phyloP scores from a whole-genome alignment of 257 asterid species.

The Scutellaria galericulata region DNA sequence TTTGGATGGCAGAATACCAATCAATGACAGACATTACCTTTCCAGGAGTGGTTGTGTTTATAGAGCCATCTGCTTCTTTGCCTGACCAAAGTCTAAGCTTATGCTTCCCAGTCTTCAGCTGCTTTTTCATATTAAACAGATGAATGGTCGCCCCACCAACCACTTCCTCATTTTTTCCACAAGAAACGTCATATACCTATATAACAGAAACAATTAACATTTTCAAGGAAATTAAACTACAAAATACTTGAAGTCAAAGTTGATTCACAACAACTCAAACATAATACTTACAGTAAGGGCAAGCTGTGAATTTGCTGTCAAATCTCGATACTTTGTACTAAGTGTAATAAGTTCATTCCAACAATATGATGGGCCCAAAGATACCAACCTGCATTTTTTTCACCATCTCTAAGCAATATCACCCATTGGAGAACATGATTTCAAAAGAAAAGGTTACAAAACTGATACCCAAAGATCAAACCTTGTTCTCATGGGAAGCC shows the following conservation, averaged over 20 bases:
- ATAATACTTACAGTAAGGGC: conserved; percentile 70
- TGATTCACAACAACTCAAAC: neutral
- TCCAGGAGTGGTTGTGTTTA: conserved; percentile 86
- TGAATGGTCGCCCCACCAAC: conserved; percentile 97
- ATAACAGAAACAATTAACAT: conserved; percentile 21
- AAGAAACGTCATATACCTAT: conserved; percentile 91
- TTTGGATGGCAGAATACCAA: conserved; percentile 8
- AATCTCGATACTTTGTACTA: conserved; percentile 93
- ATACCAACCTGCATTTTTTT: conserved; percentile 66
- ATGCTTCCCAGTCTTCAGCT: conserved; percentile 93
- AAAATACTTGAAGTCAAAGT: neutral
- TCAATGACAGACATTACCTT: conserved; percentile 52
- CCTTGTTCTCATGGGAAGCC: conserved; percentile 98
- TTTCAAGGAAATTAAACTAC: neutral
- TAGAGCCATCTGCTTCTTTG: conserved; percentile 93
- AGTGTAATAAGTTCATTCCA: conserved; percentile 93
- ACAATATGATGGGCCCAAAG: conserved; percentile 77
- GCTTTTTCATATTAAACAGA: conserved; percentile 86
- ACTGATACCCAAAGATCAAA: conserved; percentile 32
- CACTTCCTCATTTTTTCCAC: conserved; percentile 68
- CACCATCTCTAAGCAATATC: conserved; percentile 27
- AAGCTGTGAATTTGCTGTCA: conserved; percentile 90
- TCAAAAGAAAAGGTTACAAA: conserved; percentile 11
- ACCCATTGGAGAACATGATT: neutral
- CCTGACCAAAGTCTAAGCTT: conserved; percentile 93